A percentile compares a stretch with the other conserved stretches of the same genome.
Evolutionary conservation across 75 land plant species (phyloP).

Genomic region (Gnetum montanum): DNA sequence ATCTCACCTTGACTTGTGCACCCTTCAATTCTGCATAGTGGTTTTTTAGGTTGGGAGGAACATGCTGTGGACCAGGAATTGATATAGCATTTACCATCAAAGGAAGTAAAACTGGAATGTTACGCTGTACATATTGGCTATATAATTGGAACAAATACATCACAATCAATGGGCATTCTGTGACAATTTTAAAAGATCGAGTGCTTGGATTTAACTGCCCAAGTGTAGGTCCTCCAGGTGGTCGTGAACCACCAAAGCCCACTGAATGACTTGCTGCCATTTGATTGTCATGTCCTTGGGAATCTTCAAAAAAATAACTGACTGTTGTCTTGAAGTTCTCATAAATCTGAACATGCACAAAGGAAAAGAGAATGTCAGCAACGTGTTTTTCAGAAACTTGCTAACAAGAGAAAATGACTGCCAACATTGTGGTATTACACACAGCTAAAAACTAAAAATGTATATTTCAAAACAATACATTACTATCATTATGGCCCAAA

Average conservation of each 20-base stretch:
- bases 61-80: slow-evolving; percentile 85
- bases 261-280: slow-evolving; percentile 25
- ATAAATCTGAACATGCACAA: slow-evolving; percentile 44
- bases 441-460: too few species aligned
- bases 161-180: slow-evolving; percentile 96
- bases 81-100: slow-evolving; percentile 94
- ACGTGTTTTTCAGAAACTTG: too few species aligned
- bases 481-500: too few species aligned
- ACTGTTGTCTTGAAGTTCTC: slow-evolving; percentile 82
- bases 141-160: slow-evolving; percentile 97
- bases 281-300: slow-evolving; percentile 27
- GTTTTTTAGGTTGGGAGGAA: slow-evolving; percentile 59
- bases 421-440: too few species aligned
- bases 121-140: slow-evolving; percentile 78
- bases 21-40: slow-evolving; percentile 88
- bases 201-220: slow-evolving; percentile 88
- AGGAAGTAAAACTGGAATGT: slow-evolving; percentile 84
- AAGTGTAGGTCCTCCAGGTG: slow-evolving; percentile 33
- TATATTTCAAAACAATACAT: too few species aligned
- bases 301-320: slow-evolving; percentile 69
- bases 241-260: slow-evolving; percentile 48
- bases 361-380: slow-evolving; percentile 2
- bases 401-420: too few species aligned
- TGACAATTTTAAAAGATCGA: slow-evolving; percentile 89
- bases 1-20: slow-evolving; percentile 92